Evolutionary conservation across 2,329 filamentous ascomycete species (phyloP).

Genomic region (Fusarium denticulatum): DNA sequence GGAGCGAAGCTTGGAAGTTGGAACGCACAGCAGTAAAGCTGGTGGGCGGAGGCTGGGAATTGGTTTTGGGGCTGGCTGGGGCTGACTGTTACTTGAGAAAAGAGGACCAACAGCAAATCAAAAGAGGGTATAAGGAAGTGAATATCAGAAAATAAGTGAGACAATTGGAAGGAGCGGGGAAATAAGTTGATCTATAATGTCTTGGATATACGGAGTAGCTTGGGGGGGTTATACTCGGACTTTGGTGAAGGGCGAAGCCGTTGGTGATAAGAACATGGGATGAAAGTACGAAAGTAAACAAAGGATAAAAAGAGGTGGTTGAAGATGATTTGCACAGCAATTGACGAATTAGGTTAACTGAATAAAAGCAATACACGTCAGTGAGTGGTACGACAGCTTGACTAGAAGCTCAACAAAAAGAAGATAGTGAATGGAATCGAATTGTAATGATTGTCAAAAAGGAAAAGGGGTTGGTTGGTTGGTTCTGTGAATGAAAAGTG

Average conservation of each 20-base stretch:
- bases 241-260: conserved; percentile 13
- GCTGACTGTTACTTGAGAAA: conserved; percentile 12
- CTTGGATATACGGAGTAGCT: conserved; percentile 16
- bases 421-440: conserved; percentile 18
- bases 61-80: conserved; percentile 7
- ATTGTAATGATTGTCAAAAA: conserved; percentile 18
- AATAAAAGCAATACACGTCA: background rate
- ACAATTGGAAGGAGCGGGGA: conserved; percentile 30
- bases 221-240: background rate
- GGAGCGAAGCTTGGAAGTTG: conserved; percentile 34
- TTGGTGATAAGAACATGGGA: background rate
- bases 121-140: background rate
- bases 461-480: conserved; percentile 25
- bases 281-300: conserved; percentile 27
- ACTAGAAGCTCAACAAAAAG: background rate
- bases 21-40: conserved; percentile 34
- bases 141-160: conserved; percentile 15
- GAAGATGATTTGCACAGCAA: background rate
- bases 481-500: conserved; percentile 20
- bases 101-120: conserved; percentile 4
- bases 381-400: background rate
- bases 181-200: conserved; percentile 29
- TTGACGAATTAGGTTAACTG: background rate
- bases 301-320: conserved; percentile 10
- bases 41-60: conserved; percentile 26